phyloP scores from a whole-genome alignment of 805 yeast species.

The Lipomyces lipofer region DNA sequence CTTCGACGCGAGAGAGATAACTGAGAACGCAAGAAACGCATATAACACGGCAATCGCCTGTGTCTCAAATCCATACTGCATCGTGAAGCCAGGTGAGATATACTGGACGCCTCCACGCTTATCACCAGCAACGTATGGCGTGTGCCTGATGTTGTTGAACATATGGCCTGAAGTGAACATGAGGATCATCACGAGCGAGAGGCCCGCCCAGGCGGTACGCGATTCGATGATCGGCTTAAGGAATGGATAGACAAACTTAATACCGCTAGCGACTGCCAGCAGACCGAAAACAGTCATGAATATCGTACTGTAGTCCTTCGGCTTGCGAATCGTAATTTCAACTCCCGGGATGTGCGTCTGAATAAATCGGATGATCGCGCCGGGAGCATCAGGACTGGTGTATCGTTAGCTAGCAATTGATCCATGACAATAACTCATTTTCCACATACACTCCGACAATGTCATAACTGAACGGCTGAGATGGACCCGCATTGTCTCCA shows the following conservation, averaged over 20 bases:
- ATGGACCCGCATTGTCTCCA: constrained; percentile 39
- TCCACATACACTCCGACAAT: constrained; percentile 33
- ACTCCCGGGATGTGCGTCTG: constrained; percentile 13
- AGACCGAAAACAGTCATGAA: constrained; percentile 20
- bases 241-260: constrained; percentile 21
- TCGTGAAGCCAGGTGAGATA: constrained; percentile 65
- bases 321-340: constrained; percentile 36
- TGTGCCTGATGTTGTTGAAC: constrained; percentile 83
- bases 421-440: background rate
- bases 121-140: constrained; percentile 52
- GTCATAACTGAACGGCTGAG: constrained; percentile 32
- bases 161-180: constrained; percentile 86
- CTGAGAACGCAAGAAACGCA: constrained; percentile 61
- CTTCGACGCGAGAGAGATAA: constrained; percentile 59
- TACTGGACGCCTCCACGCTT: constrained; percentile 50
- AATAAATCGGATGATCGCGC: constrained; percentile 17
- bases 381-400: constrained; percentile 20
- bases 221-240: constrained; percentile 24
- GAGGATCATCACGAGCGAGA: constrained; percentile 61
- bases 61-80: constrained; percentile 84
- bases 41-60: constrained; percentile 70
- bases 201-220: constrained; percentile 60
- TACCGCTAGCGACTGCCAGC: background rate
- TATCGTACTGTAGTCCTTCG: constrained; percentile 37
- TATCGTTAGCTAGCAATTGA: background rate